A percentile compares a stretch with the other conserved stretches of the same genome.
These are phyloP conservation scores for Claviceps arundinis DNA, from an alignment of 2,329 filamentous ascomycete species.

Conservation along the genomic window DNA sequence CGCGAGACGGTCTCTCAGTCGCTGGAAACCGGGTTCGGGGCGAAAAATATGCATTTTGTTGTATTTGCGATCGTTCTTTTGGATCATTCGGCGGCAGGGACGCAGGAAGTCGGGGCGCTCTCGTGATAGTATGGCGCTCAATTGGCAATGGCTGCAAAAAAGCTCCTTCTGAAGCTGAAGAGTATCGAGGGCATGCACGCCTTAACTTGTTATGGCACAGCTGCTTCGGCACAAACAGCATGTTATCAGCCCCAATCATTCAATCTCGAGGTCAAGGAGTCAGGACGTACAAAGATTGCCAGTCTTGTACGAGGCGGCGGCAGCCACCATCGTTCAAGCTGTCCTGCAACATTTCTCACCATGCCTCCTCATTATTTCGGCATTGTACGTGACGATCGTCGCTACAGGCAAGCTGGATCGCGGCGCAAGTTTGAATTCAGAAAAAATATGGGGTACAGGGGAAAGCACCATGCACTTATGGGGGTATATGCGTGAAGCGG, in stretches of 20 bases:
- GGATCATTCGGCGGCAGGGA: not conserved
- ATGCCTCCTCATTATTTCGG: slow-evolving; percentile 23
- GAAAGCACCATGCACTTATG: not conserved
- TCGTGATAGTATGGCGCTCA: not conserved
- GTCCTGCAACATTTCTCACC: slow-evolving; percentile 21
- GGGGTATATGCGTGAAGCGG: slow-evolving; percentile 3
- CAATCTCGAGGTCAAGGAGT: not conserved
- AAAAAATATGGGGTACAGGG: not conserved
- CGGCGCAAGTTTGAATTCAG: too few species aligned
- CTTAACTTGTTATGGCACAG: not conserved
- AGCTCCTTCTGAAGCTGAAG: not conserved
- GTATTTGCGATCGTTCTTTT: not conserved
- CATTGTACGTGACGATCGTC: not conserved
- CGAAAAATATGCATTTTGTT: not conserved
- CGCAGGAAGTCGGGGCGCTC: not conserved
- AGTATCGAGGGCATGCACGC: not conserved
- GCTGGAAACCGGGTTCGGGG: not conserved
- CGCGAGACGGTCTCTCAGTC: not conserved
- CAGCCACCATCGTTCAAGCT: slow-evolving; percentile 18
- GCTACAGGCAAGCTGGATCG: not conserved
- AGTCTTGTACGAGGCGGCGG: slow-evolving; percentile 11
- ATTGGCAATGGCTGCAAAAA: not conserved
- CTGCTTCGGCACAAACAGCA: not conserved
- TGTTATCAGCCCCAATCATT: not conserved
- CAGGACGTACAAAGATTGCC: not conserved